Conservation (phyloP, 768 basidiomycete species). For the Dioszegia crocea region DNA sequence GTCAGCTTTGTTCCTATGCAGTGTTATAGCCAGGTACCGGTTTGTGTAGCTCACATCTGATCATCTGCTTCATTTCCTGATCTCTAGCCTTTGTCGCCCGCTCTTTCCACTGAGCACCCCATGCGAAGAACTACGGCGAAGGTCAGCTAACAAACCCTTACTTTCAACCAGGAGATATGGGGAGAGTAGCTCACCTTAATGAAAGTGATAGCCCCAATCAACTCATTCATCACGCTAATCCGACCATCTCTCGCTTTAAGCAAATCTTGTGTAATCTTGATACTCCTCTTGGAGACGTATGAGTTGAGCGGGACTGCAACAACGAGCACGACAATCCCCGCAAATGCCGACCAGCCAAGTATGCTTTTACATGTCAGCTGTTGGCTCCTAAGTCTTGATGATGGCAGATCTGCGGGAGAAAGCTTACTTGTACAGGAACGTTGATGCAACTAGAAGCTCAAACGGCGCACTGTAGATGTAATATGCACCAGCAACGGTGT, state of each 20-base stretch:
- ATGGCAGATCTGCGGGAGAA: conserved; percentile 9
- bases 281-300: conserved; percentile 59
- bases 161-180: background rate
- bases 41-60: conserved; percentile 57
- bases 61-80: conserved; percentile 63
- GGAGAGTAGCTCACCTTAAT: conserved; percentile 61
- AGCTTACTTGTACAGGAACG: conserved; percentile 72
- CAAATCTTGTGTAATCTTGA: conserved; percentile 51
- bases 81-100: conserved; percentile 59
- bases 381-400: no score
- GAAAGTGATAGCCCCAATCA: conserved; percentile 58
- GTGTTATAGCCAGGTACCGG: background rate
- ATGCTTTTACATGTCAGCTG: conserved; percentile 53
- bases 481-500: conserved; percentile 28
- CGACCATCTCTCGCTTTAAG: conserved; percentile 64
- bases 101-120: conserved; percentile 69
- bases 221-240: conserved; percentile 71
- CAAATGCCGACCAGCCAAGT: conserved; percentile 64
- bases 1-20: conserved; percentile 3
- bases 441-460: conserved; percentile 67
- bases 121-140: conserved; percentile 63
- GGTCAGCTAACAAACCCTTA: background rate
- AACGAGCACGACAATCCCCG: conserved; percentile 66
- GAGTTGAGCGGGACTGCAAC: conserved; percentile 70
- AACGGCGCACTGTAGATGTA: conserved; percentile 58